Conservation (phyloP, 1,284 basidiomycete species). For the Exobasidium rhododendri region DNA sequence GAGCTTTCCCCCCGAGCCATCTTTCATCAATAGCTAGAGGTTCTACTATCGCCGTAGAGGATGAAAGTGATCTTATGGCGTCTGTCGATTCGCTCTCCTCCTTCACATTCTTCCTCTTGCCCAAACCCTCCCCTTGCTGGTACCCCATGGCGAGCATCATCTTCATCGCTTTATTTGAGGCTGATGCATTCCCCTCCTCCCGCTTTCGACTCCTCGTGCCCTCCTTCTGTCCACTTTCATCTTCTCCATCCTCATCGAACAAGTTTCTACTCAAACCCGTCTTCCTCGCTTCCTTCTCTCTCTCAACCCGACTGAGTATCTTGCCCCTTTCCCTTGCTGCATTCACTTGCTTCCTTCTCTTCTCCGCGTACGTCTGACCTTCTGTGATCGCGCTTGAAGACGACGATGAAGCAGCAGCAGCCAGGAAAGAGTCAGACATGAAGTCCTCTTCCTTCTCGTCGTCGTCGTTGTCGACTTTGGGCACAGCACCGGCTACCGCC, state of each 20-base stretch:
- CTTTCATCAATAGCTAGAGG: conserved; percentile 15
- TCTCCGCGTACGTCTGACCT: conserved; percentile 9
- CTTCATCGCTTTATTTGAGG: conserved; percentile 17
- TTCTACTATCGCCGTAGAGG: background rate
- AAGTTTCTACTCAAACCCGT: conserved; percentile 10
- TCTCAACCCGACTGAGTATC: background rate
- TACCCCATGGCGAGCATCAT: conserved; percentile 24
- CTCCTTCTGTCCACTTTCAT: background rate
- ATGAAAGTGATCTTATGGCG: background rate
- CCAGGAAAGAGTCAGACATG: conserved; percentile 19
- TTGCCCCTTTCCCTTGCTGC: background rate
- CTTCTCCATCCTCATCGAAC: background rate
- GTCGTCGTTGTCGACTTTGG: conserved; percentile 4
- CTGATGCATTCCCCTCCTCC: background rate
- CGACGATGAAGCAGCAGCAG: background rate
- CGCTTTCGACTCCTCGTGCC: background rate
- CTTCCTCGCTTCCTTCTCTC: conserved; percentile 14
- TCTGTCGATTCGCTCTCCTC: background rate
- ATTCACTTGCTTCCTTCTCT: conserved; percentile 11
- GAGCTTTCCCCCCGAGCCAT: conserved; percentile 8
- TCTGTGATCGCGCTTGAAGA: background rate
- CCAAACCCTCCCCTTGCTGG: conserved; percentile 16
- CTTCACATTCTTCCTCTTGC: background rate
- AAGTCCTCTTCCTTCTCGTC: conserved; percentile 24
- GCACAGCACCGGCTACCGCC: too few relatives aligned